Conservation (phyloP, 2,329 filamentous ascomycete species). For the Aspergillus udagawae region DNA sequence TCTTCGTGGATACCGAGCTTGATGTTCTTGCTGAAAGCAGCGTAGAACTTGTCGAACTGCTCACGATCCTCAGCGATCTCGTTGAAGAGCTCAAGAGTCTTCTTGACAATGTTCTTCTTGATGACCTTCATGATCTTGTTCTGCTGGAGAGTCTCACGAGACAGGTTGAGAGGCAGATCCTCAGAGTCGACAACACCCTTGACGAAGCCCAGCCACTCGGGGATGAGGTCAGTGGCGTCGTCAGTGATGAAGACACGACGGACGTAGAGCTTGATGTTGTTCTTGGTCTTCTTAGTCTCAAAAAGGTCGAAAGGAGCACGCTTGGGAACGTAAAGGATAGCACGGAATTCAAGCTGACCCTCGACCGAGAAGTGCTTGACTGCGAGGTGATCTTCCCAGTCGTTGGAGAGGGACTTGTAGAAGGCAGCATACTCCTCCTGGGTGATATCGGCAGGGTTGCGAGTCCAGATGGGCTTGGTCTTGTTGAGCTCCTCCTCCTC, state of each 20-base stretch:
- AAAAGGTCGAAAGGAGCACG: conserved; percentile 99
- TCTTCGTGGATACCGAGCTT: conserved; percentile 99
- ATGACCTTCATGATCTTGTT: conserved; percentile 99
- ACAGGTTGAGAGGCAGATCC: conserved; percentile 98
- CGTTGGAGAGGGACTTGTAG: conserved; percentile 99
- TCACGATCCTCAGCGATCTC: conserved; percentile 99
- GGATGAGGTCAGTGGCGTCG: conserved; percentile 97
- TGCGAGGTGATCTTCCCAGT: conserved; percentile 98
- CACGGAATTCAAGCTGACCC: conserved; percentile 99
- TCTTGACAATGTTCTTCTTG: conserved; percentile 99
- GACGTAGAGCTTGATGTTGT: conserved; percentile 99
- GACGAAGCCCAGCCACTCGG: conserved; percentile 98
- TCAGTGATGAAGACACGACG: conserved; percentile 99
- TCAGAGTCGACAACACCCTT: conserved; percentile 99
- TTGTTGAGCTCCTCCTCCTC: conserved; percentile 99
- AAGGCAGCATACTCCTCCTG: conserved; percentile 97
- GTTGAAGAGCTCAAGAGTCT: conserved; percentile 98
- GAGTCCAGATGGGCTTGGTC: conserved; percentile 99
- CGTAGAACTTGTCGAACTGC: conserved; percentile 99
- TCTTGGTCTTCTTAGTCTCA: conserved; percentile 99
- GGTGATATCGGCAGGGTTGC: conserved; percentile 92
- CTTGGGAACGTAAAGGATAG: conserved; percentile 99
- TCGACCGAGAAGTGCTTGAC: conserved; percentile 99
- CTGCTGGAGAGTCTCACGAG: conserved; percentile 99
- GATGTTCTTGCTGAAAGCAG: conserved; percentile 99